These are phyloP conservation scores for Diplodia intermedia DNA, from an alignment of 2,329 filamentous ascomycete genomes.

Conservation along the genomic window DNA sequence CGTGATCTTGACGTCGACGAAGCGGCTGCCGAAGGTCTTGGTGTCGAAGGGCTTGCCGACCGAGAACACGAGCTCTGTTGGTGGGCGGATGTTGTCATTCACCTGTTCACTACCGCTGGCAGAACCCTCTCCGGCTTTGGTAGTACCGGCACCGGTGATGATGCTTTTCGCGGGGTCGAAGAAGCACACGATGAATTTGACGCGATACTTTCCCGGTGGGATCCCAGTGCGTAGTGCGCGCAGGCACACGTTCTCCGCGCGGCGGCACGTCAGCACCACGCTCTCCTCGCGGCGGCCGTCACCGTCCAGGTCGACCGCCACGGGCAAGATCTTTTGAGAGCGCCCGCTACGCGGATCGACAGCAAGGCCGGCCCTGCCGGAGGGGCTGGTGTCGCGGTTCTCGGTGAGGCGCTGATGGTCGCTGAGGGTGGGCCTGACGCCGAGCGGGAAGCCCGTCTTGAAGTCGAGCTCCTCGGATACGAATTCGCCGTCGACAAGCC, in stretches of 20 bases:
- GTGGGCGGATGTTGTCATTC: slow-evolving; percentile 37
- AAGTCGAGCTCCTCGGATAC: slow-evolving; percentile 46
- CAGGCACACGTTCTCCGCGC: slow-evolving; percentile 45
- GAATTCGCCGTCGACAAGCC: slow-evolving; percentile 44
- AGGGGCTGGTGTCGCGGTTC: slow-evolving; percentile 41
- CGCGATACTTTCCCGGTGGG: slow-evolving; percentile 47
- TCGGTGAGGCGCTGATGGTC: slow-evolving; percentile 39
- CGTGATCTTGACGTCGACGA: slow-evolving; percentile 49
- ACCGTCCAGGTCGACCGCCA: slow-evolving; percentile 46
- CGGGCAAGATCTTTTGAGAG: slow-evolving; percentile 44
- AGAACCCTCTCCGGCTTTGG: background rate
- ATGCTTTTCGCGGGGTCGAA: slow-evolving; percentile 8
- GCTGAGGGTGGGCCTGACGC: slow-evolving; percentile 37
- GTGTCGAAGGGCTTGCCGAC: slow-evolving; percentile 48
- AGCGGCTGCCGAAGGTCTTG: slow-evolving; percentile 42
- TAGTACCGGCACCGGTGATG: too few species aligned
- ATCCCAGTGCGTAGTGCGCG: slow-evolving; percentile 48
- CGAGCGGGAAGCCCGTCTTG: slow-evolving; percentile 46
- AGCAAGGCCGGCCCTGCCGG: slow-evolving; percentile 43
- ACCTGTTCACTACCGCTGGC: slow-evolving; percentile 22
- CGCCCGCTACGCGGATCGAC: slow-evolving; percentile 39
- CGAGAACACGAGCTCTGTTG: slow-evolving; percentile 45
- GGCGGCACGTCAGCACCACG: slow-evolving; percentile 45
- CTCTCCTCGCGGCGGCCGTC: slow-evolving; percentile 47
- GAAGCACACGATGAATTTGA: slow-evolving; percentile 42